Conservation (phyloP, 129 eudicot genomes). For the Dittrichia graveolens region DNA sequence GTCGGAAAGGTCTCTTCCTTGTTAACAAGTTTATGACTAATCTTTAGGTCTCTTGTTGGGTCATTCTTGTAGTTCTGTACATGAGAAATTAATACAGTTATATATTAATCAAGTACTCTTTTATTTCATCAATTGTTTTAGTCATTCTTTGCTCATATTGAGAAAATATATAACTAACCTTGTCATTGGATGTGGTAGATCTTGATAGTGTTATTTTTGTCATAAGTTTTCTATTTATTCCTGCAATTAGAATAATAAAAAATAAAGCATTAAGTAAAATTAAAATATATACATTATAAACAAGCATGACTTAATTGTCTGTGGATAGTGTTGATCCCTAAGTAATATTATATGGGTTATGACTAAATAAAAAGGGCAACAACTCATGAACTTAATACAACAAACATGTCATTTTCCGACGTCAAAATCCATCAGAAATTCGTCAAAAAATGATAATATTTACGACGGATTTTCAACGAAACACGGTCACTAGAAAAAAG, state of each 20-base stretch:
- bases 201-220: constrained; percentile 25
- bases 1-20: constrained; percentile 33
- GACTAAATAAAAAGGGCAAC: too few species aligned
- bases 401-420: too few species aligned
- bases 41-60: constrained; percentile 7
- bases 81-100: background rate
- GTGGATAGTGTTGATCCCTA: too few species aligned
- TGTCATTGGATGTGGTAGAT: constrained; percentile 29
- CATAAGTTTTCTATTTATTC: constrained; percentile 53
- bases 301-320: background rate
- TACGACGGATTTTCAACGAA: too few species aligned
- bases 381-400: too few species aligned
- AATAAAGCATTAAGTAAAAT: background rate
- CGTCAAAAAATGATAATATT: too few species aligned
- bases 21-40: background rate
- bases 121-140: background rate
- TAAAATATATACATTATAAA: background rate
- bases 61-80: constrained; percentile 24
- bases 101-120: background rate
- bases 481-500: too few species aligned
- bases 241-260: constrained; percentile 44
- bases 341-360: too few species aligned
- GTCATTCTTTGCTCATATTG: background rate
- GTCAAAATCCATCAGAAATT: too few species aligned
- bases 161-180: constrained; percentile 44